These are phyloP conservation scores for Talaromyces sp. DNA, from an alignment of 2,329 filamentous ascomycete genomes.

Conservation along the genomic window DNA sequence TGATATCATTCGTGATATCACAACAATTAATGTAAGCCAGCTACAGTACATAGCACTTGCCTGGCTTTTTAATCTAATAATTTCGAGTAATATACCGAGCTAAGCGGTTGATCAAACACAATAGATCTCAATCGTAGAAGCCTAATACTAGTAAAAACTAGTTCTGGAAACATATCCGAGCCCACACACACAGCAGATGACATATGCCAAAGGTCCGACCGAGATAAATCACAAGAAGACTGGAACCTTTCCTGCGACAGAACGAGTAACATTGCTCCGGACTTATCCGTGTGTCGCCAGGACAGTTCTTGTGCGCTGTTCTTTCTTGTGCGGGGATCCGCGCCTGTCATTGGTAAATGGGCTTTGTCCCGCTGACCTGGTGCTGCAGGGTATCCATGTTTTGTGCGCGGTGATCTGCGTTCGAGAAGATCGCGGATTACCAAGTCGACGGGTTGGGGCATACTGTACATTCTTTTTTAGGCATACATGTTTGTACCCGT, in stretches of 20 bases:
- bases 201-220: background rate
- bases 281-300: background rate
- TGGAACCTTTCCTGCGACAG: too few species aligned
- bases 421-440: background rate
- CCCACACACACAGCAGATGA: background rate
- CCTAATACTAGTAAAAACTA: too few species aligned
- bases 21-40: too few species aligned
- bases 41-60: too few species aligned
- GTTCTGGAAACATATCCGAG: too few species aligned
- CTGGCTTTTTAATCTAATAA: background rate
- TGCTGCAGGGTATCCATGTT: background rate
- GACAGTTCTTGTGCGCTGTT: background rate
- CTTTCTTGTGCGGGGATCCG: background rate
- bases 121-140: too few species aligned
- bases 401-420: background rate
- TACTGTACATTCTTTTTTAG: too few species aligned
- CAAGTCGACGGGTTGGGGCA: background rate
- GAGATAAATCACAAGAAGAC: too few species aligned
- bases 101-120: too few species aligned
- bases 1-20: slow-evolving; percentile 9
- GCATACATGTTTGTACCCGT: too few species aligned
- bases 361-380: slow-evolving; percentile 3
- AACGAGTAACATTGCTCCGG: too few species aligned
- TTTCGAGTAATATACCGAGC: background rate
- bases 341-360: slow-evolving; percentile 2